Evolutionary conservation across 2,329 filamentous ascomycete genomes (phyloP).

Genomic region (Pyricularia pennisetigena): DNA sequence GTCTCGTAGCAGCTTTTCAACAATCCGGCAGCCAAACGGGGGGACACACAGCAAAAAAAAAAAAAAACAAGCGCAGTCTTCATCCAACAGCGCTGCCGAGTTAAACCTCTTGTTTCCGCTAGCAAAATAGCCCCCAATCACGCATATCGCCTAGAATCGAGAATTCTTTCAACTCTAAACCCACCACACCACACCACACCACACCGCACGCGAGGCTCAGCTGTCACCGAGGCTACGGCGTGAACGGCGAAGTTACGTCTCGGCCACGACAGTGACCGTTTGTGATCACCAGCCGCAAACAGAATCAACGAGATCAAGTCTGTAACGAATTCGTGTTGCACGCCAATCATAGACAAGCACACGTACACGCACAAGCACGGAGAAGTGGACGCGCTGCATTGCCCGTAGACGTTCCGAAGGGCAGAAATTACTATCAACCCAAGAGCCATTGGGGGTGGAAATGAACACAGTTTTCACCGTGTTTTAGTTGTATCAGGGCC

Average conservation of each 20-base stretch:
- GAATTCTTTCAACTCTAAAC: background rate
- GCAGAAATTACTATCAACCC: background rate
- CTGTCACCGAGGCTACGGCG: background rate
- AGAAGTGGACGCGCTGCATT: background rate
- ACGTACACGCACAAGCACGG: background rate
- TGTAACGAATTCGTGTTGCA: background rate
- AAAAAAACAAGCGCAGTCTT: background rate
- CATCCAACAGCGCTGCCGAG: background rate
- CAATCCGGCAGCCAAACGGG: background rate
- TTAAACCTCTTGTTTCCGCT: background rate
- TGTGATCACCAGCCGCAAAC: background rate
- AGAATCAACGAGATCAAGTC: background rate
- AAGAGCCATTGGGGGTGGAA: background rate
- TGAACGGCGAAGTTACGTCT: background rate
- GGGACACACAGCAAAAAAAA: background rate
- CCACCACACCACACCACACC: background rate
- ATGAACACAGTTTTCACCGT: slow-evolving; percentile 1
- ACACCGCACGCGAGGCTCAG: background rate
- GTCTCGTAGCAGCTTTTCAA: background rate
- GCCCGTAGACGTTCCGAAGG: background rate
- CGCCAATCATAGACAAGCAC: background rate
- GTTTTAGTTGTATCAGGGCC: slow-evolving; percentile 4
- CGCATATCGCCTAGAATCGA: background rate
- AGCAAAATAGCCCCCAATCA: background rate
- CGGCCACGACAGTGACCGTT: background rate